Base-by-base conservation (phyloP, 2,329 filamentous ascomycete species). In the Xylariaceae sp. region DNA sequence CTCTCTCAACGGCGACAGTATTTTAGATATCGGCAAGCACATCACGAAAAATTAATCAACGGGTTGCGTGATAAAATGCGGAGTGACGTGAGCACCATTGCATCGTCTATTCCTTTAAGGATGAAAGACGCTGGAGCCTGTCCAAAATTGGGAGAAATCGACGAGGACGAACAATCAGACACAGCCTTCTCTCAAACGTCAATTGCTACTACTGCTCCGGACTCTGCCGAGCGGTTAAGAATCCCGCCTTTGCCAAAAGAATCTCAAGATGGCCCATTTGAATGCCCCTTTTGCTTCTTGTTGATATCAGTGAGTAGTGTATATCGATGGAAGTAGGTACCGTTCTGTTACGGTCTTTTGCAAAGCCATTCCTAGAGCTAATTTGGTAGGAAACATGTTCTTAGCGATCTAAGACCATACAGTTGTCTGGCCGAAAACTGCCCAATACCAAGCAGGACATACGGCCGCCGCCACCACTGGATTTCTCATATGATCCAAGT, bases 271-370 rank as follows among this genome's bases (percentile, higher is more conserved):
- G 58, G 59, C 0, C 55, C 59, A 0, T 70, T 71, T 32, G 61
- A 69, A 45, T 72, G 69, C 27, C 68, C 66, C 0, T 69, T 68
- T 7, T 72, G 69, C 40, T 69, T 60, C 22, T 59, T 59, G 33
- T 58, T 69, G 5, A 58, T 70, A 3, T 61, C 48, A 1, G 52
- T 63, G 0, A 53, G 27, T 4, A 52, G 49, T 7, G 51, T 38
- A 11, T n/a, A 19, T 2, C 49, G 60, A 0, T 71, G 68, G 68
- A 62, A 58, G 48, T 66, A 43, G 48, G 60, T 40, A 21, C 20
- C 4, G 12, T 20, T 2, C 1, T 41, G 2, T 27, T 34, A 3
- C 5, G 21, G 34, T 22, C 7, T 2, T 27, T 22, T 6, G 10
- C 5, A 11, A 22, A 11, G 21, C 32, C 33, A 11, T 4, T 4